Evolutionary conservation across 1,284 basidiomycete genomes (phyloP), one percentile per base, ranked within the genome.

Genomic region (Dichomitus squalens): DNA sequence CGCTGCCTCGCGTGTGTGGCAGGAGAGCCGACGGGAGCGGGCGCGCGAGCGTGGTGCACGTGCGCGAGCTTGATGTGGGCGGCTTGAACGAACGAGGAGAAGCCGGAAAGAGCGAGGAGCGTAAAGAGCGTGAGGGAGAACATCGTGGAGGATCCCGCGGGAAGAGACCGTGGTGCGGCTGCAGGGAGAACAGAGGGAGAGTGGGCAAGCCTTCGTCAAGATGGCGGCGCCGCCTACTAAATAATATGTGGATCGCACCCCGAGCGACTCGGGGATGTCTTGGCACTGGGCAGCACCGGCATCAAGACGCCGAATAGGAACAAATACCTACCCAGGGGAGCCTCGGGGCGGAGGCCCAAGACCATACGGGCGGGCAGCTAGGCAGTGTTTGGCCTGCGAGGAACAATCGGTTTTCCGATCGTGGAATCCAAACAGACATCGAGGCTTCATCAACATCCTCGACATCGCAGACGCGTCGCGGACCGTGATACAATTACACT

Each of bases 91-190:
- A 44, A n/a, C 11, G 41, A 44, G 16, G 41, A 44, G 16, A 47
- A 29, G 44, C 27, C n/a, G 18, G 29, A 47, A 47, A 47, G 44
- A 47, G 44, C 29, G 44, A 47, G 44, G 44, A 47, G 44, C 29
- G 44, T 47, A 47, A 47, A 33, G 44, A 47, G 44, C 44, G 44
- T 47, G 44, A 47, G 44, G 29, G 44, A 47, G 16, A 47, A 7
- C 44, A 47, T 47, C 29, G 29, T 6, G 18, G 31, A 33, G n/a
- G 27, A 46, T 33, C 18, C 44, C 44, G 20, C 16, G 27, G 27
- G 44, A 29, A 47, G 20, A 18, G 44, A 47, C n/a, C 44, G 44
- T 47, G 29, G 18, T n/a, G n/a, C 29, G 43, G 43, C n/a, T 31
- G 18, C 6, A 31, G 11, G 44, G 44, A 18, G 40, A 41, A 20